Evolutionary conservation across 768 basidiomycete genomes (phyloP).

Genomic region (Suillus subluteus): DNA sequence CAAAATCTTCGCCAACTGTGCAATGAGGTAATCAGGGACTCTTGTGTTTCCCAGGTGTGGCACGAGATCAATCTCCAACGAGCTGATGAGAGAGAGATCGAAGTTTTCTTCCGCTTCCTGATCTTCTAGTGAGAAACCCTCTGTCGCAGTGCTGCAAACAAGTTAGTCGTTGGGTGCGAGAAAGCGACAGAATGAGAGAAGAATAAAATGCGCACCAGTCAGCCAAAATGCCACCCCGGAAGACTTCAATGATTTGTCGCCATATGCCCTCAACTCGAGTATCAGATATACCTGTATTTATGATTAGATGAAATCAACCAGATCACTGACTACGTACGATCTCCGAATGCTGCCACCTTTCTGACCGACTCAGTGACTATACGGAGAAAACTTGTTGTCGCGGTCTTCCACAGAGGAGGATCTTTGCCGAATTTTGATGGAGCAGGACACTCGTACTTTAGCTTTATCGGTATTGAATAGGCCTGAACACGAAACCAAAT

Average conservation of each 20-base stretch:
- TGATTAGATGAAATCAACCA: neutral
- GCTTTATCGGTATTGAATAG: conserved; percentile 87
- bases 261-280: conserved; percentile 82
- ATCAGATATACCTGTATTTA: conserved; percentile 52
- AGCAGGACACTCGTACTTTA: conserved; percentile 93
- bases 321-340: conserved; percentile 42
- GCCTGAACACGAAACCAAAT: conserved; percentile 49
- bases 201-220: conserved; percentile 63
- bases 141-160: conserved; percentile 53
- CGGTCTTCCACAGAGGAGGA: conserved; percentile 91
- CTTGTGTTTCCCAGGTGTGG: conserved; percentile 71
- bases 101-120: conserved; percentile 86
- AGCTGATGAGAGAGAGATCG: conserved; percentile 76
- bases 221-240: conserved; percentile 78
- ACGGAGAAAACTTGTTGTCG: conserved; percentile 76
- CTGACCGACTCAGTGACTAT: conserved; percentile 69
- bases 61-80: conserved; percentile 80
- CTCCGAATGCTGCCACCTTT: conserved; percentile 53
- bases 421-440: conserved; percentile 90
- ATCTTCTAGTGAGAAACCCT: conserved; percentile 59
- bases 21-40: conserved; percentile 72
- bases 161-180: neutral
- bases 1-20: conserved; percentile 69
- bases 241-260: conserved; percentile 81
- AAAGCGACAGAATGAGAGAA: neutral